Evolutionary conservation across 192 early-diverging fungal species (phyloP), one percentile per base, ranked within the genome.

Genomic region (Umbelopsis sp.): DNA sequence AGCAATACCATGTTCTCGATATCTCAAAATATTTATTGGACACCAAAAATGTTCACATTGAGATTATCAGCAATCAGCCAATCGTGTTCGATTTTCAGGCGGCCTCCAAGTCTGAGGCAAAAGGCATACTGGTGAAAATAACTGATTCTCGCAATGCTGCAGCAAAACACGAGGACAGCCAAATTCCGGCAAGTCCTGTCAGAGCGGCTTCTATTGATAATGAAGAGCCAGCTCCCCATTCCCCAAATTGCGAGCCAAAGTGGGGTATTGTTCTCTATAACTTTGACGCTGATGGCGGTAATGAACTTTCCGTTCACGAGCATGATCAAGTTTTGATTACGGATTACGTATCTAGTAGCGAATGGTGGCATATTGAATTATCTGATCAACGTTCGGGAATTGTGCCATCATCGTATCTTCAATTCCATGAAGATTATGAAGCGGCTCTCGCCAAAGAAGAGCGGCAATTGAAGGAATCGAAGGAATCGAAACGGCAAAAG

Each of bases 311-410:
- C 8, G 94, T 99, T 17, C 69, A 75, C 0, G 95, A 95, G 71
- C 90, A 93, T 67, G 94, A 96, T 59, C 85, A 91, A 31, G 79
- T 99, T 44, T 76, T 94, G 71, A 90, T 98, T 20, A 75, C 95
- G 7, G 96, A 98, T 81, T 85, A 88, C 69, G 89, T 89, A 11
- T 91, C 92, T 59, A 87, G 86, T 36, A 82, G 89, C 6, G 96
- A 97, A 49, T 99, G 97, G 97, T 95, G 93, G 93, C 88, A 92
- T 50, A 74, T 92, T 59, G 80, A 85, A 7, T 83, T 84, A 12
- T 81, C 83, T 16, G 82, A 86, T 71, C 84, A 79, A 3, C 49
- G 74, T 10, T 54, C 86, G 38, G 97, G 97, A 10, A 87, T 99
- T 38, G 92, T 96, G 3, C 97, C 97, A 4, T 88, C 92, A 12